Evolutionary conservation across 106 monocot species (phyloP).

Genomic region (Acanthochlamys bracteata): DNA sequence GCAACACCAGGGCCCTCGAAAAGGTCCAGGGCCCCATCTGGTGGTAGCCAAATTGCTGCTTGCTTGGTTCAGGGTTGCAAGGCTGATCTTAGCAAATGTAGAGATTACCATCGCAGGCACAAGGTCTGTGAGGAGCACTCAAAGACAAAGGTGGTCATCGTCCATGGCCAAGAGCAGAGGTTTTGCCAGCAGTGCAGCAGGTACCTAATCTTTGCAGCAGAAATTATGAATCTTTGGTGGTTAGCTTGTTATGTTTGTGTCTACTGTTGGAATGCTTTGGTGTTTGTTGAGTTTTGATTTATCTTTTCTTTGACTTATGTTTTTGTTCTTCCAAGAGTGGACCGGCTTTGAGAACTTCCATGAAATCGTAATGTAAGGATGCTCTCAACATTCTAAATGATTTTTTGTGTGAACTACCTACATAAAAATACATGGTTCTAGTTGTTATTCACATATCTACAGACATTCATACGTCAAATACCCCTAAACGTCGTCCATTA

Average conservation of each 20-base stretch:
- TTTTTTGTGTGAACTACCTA: too few relatives aligned
- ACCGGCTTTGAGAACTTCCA: too few relatives aligned
- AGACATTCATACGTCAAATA: too few relatives aligned
- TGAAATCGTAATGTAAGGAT: too few relatives aligned
- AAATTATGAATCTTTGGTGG: neutral
- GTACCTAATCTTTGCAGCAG: slow-evolving; percentile 14
- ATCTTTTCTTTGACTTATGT: too few relatives aligned
- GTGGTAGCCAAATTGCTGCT: slow-evolving; percentile 20
- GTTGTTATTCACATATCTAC: too few relatives aligned
- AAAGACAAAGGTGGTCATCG: slow-evolving; percentile 53
- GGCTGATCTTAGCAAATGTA: slow-evolving; percentile 47
- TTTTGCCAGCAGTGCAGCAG: slow-evolving; percentile 88
- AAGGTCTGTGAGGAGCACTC: slow-evolving; percentile 71
- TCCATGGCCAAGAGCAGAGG: slow-evolving; percentile 53
- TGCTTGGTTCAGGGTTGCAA: slow-evolving; percentile 64
- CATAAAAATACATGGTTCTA: too few relatives aligned
- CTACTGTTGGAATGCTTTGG: neutral
- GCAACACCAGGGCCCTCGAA: slow-evolving; percentile 26
- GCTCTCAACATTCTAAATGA: too few relatives aligned
- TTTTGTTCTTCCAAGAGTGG: too few relatives aligned
- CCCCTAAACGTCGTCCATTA: too few relatives aligned
- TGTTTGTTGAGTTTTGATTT: neutral
- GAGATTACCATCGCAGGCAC: slow-evolving; percentile 62
- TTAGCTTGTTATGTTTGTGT: neutral
- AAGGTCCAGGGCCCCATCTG: slow-evolving; percentile 19